Evolutionary conservation across 257 asterid genomes (phyloP), one percentile per base, ranked within the genome.

Genomic region (Henckelia pumila): DNA sequence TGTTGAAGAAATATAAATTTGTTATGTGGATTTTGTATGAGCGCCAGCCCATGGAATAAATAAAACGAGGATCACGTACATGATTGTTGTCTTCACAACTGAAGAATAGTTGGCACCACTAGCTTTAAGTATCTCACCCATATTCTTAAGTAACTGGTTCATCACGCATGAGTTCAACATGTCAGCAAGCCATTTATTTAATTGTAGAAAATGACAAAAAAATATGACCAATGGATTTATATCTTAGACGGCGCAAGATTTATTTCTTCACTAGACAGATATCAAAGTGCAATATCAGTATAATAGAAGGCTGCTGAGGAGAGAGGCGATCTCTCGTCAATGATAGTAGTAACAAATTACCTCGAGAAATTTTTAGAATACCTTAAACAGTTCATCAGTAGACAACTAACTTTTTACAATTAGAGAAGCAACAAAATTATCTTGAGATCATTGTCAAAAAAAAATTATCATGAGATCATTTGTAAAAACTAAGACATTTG

Each of bases 101-200:
- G 97, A 88, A 68, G 95, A 75, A 71, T 94, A 94, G 89, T 79
- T 75, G 66, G 80, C 87, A 28, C 97, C 99, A 61, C 96, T 73
- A 61, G 96, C 99, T 85, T 94, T 88, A 64, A 94, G 95, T 79
- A 94, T 94, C 83, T 91, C 96, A 17, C 99, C 99, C 86, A 94
- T 87, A 73, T 94, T 94, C 85, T 91, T 91, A 63, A 94, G 92
- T 70, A 87, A 91, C 99, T 94, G 76, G 70, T 8, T 19, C 60
- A 61, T 64, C 23, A 78, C 14, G 68, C 63, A 75, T 40, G 25
- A 73, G 62, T 10, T 40, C 71, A 33, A 24, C 59, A 16, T 57
- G 70, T 72, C 29, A 70, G 71, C 49, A 9, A 70, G 33, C 67
- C 28, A 13, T 40, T 22, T 58, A 47, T 44, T 71, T 22, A 4